A percentile compares a stretch with the other conserved stretches of the same genome.
phyloP scores from a whole-genome alignment of 148 eudicot genomes.

The Silene latifolia region DNA sequence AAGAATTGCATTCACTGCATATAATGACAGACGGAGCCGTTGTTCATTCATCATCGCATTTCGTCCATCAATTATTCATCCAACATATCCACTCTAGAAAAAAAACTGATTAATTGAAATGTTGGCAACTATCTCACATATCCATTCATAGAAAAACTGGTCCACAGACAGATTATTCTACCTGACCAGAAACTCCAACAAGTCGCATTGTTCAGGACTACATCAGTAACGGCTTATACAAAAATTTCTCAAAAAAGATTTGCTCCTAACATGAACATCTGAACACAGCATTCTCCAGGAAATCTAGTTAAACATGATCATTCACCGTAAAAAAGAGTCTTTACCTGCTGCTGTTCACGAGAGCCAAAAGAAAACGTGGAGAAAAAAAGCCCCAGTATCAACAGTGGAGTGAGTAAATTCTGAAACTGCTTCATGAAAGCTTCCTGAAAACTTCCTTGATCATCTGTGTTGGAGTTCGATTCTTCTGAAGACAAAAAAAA shows the following conservation, averaged over 20 bases:
- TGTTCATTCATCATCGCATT: not conserved
- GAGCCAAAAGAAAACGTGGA: conserved; percentile 54
- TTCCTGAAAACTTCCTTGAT: conserved; percentile 49
- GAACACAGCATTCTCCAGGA: not conserved
- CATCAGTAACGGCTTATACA: not conserved
- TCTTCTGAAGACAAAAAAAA: conserved; percentile 49
- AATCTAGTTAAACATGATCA: not conserved
- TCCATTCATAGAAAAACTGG: not conserved
- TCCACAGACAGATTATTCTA: not conserved
- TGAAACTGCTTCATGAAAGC: conserved; percentile 60
- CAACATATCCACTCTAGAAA: no score
- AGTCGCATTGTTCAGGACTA: not conserved
- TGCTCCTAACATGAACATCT: not conserved
- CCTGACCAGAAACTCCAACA: no score
- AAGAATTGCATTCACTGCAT: not conserved
- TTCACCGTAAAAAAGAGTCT: not conserved
- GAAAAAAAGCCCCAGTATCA: conserved; percentile 55
- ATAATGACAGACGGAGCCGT: not conserved
- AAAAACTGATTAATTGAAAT: no score
- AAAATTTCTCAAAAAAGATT: not conserved
- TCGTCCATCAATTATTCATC: not conserved
- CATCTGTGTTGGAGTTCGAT: conserved; percentile 51
- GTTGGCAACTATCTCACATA: not conserved
- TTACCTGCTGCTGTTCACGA: conserved; percentile 66
- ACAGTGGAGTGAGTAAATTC: conserved; percentile 48